Evolutionary conservation across 352 stramenopile species (phyloP).

Genomic region (Phytophthora pini): DNA sequence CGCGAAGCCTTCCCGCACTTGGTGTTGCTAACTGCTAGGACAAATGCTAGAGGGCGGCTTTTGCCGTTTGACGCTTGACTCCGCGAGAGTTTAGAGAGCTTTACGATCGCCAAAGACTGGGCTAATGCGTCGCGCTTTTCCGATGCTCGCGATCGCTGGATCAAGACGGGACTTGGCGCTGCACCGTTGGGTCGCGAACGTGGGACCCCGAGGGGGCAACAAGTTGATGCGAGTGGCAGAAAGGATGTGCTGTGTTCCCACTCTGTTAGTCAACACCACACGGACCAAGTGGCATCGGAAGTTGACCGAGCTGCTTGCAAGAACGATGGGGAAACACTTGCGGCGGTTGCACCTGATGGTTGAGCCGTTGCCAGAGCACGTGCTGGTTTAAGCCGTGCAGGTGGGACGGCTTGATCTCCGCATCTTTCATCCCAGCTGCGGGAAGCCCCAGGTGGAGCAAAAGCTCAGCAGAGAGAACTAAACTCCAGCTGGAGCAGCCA

Average conservation of each 20-base stretch:
- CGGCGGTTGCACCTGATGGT: slow-evolving; percentile 9
- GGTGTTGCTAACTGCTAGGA: slow-evolving; percentile 23
- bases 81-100: slow-evolving; percentile 16
- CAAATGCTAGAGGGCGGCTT: slow-evolving; percentile 17
- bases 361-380: slow-evolving; percentile 7
- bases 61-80: slow-evolving; percentile 5
- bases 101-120: slow-evolving; percentile 25
- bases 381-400: slow-evolving; percentile 21
- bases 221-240: slow-evolving; percentile 28
- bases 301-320: slow-evolving; percentile 38
- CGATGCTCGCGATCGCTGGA: slow-evolving; percentile 27
- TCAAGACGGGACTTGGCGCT: slow-evolving; percentile 19
- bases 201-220: slow-evolving; percentile 26
- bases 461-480: slow-evolving; percentile 21
- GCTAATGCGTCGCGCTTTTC: slow-evolving; percentile 24
- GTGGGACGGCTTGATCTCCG: slow-evolving; percentile 25
- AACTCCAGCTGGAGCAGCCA: slow-evolving; percentile 23
- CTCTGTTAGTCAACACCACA: slow-evolving; percentile 31
- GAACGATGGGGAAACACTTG: slow-evolving; percentile 22
- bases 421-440: slow-evolving; percentile 29
- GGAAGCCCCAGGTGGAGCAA: slow-evolving; percentile 25
- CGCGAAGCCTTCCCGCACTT: slow-evolving; percentile 16
- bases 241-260: slow-evolving; percentile 27
- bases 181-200: slow-evolving; percentile 12
- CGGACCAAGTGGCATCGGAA: slow-evolving; percentile 26